These are phyloP conservation scores for Colletotrichum sp. DNA, from an alignment of 2,329 filamentous ascomycete genomes.

Conservation along the genomic window DNA sequence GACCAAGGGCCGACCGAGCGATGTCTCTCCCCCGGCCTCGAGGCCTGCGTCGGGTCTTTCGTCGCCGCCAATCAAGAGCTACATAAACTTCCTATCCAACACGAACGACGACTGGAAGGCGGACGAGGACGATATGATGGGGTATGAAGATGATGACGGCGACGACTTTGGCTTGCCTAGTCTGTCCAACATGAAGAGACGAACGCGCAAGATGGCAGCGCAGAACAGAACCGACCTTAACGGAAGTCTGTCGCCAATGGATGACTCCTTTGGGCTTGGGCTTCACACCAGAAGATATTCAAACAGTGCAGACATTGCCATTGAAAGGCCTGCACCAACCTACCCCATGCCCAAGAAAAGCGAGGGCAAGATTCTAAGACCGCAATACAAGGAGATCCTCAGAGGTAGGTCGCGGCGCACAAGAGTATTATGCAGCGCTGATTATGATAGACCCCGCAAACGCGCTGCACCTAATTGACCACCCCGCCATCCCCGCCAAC, in stretches of 20 bases:
- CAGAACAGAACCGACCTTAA: conserved; percentile 37
- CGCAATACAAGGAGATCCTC: conserved; percentile 97
- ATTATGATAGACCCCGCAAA: conserved; percentile 75
- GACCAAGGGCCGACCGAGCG: conserved; percentile 55
- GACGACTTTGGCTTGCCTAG: conserved; percentile 96
- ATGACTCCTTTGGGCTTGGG: conserved; percentile 38
- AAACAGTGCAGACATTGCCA: conserved; percentile 92
- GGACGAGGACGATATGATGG: conserved; percentile 74
- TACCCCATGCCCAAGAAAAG: conserved; percentile 90
- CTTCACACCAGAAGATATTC: conserved; percentile 64
- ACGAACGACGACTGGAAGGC: conserved; percentile 84
- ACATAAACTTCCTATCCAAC: conserved; percentile 80
- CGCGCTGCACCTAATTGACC: conserved; percentile 90
- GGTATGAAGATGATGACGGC: conserved; percentile 84
- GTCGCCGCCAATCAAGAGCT: conserved; percentile 74
- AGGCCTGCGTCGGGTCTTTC: conserved; percentile 55
- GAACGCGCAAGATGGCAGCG: conserved; percentile 58
- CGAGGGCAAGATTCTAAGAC: conserved; percentile 93
- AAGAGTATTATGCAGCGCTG: conserved; percentile 5
- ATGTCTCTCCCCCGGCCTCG: conserved; percentile 60
- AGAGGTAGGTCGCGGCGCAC: conserved; percentile 51
- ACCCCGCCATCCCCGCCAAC: conserved; percentile 74
- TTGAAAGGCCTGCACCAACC: conserved; percentile 80
- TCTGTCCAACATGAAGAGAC: conserved; percentile 87
- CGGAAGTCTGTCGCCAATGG: conserved; percentile 37